Conservation (phyloP, 306 rosid species). For the Castanea crenata region DNA sequence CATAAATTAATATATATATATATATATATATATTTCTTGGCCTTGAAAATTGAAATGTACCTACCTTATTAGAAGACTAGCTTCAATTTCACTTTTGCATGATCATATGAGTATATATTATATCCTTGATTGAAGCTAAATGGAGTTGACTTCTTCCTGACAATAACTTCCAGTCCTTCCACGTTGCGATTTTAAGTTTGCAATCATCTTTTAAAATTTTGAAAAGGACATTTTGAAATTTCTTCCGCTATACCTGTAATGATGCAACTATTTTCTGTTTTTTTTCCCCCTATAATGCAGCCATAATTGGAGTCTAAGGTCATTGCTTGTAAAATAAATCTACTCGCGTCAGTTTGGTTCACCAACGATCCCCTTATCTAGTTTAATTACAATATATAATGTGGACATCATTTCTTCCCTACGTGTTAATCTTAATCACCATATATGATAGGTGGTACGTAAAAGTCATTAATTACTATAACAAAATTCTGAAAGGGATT, state of each 20-base stretch:
- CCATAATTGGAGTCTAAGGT: constrained; percentile 10
- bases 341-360: not conserved
- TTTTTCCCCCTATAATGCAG: not conserved
- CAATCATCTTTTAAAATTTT: not conserved
- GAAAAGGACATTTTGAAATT: not conserved
- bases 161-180: constrained; percentile 10
- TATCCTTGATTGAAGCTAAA: not conserved
- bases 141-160: not conserved
- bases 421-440: too few relatives aligned
- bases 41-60: not conserved
- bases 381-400: not conserved
- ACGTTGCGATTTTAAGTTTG: constrained; percentile 11
- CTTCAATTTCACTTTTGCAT: not conserved
- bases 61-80: not conserved
- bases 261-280: not conserved
- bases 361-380: not conserved
- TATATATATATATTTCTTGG: not conserved
- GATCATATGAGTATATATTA: not conserved
- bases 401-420: not conserved
- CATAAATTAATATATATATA: too few relatives aligned
- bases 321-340: constrained; percentile 2
- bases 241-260: not conserved
- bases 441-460: too few relatives aligned
- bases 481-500: too few relatives aligned
- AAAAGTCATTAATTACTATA: too few relatives aligned